Conservation (phyloP, 2,329 filamentous ascomycete species). For the Fusarium subtropicale region DNA sequence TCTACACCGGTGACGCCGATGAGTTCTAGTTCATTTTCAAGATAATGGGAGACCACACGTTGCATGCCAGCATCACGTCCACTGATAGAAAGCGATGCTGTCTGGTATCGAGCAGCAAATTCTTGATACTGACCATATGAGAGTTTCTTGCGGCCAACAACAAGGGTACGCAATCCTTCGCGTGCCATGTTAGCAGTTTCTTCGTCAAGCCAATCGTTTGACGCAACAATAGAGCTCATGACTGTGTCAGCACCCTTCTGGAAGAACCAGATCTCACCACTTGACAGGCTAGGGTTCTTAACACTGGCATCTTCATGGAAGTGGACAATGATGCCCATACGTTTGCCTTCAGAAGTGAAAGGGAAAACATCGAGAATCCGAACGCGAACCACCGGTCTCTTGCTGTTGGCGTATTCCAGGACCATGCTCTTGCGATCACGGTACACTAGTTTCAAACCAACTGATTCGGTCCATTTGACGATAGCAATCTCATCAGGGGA, state of each 20-base stretch:
- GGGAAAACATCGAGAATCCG: conserved; percentile 95
- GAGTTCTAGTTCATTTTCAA: conserved; percentile 90
- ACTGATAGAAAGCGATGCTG: conserved; percentile 83
- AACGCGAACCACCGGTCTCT: conserved; percentile 81
- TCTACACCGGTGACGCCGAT: conserved; percentile 98
- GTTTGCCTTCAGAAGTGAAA: conserved; percentile 96
- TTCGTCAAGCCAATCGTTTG: conserved; percentile 98
- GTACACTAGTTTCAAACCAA: conserved; percentile 85
- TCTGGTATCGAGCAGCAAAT: conserved; percentile 79
- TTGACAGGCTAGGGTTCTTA: conserved; percentile 61
- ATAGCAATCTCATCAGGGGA: conserved; percentile 99
- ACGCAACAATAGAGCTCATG: conserved; percentile 93
- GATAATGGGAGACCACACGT: conserved; percentile 79
- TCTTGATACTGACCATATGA: conserved; percentile 82
- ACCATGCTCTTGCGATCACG: conserved; percentile 89
- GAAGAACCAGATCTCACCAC: conserved; percentile 95
- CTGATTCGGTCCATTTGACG: conserved; percentile 92
- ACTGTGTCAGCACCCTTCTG: conserved; percentile 99
- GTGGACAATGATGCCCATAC: conserved; percentile 96
- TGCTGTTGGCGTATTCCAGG: conserved; percentile 80
- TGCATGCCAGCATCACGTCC: conserved; percentile 86
- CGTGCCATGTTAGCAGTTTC: conserved; percentile 99
- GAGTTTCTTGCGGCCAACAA: conserved; percentile 91
- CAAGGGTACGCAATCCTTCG: conserved; percentile 92
- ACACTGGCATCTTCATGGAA: conserved; percentile 72